Percentiles rank a stretch among this genome's conserved stretches.
Conservation (phyloP, 192 early-diverging fungal genomes). For the Fimicolochytrium jonesii region DNA sequence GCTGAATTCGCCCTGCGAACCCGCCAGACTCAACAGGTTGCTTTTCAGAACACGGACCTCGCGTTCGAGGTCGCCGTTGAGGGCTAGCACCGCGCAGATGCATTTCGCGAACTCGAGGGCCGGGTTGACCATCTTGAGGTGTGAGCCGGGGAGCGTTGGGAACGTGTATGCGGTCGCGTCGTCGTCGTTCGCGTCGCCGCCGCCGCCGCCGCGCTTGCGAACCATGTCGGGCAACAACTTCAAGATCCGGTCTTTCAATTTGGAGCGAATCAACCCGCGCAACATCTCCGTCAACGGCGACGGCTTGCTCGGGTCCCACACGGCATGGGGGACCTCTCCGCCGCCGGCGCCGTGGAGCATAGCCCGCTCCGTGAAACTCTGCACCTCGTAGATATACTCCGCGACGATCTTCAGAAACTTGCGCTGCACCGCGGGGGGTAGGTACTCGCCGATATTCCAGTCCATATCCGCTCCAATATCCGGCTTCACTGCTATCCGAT, state of each 20-base stretch:
- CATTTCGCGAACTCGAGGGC: constrained; percentile 83
- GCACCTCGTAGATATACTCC: constrained; percentile 54
- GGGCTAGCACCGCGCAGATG: constrained; percentile 67
- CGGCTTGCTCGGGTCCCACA: background rate
- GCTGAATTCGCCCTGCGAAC: constrained; percentile 73
- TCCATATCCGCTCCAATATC: constrained; percentile 52
- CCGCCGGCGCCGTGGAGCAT: background rate
- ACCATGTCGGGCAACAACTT: constrained; percentile 55
- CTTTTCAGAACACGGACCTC: constrained; percentile 80
- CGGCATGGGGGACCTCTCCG: background rate
- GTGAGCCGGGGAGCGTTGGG: constrained; percentile 70
- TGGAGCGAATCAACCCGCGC: constrained; percentile 25
- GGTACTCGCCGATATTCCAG: constrained; percentile 89
- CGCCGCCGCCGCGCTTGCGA: constrained; percentile 18
- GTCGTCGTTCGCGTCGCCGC: constrained; percentile 8
- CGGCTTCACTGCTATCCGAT: constrained; percentile 24
- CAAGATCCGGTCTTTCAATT: constrained; percentile 60
- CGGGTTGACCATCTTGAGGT: constrained; percentile 60
- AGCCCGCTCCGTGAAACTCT: background rate
- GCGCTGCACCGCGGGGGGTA: constrained; percentile 69
- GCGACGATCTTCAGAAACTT: constrained; percentile 67
- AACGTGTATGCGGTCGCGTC: constrained; percentile 45
- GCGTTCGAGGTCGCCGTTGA: constrained; percentile 65
- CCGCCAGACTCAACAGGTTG: constrained; percentile 68
- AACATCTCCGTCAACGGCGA: constrained; percentile 20